phyloP scores from a whole-genome alignment of 2,329 filamentous ascomycete species.

The Sporothrix protearum region DNA sequence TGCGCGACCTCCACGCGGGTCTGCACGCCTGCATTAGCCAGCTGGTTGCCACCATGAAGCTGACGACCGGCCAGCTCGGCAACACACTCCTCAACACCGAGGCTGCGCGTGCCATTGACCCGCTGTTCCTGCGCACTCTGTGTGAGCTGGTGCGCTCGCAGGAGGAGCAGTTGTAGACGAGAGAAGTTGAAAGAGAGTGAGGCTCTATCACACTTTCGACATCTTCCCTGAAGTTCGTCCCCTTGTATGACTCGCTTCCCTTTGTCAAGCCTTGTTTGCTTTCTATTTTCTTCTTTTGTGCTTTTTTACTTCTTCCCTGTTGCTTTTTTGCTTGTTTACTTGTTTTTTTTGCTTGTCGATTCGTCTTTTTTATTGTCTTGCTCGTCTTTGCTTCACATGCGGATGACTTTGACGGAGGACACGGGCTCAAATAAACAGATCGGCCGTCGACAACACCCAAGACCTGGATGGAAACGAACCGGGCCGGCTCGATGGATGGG shows the following conservation, averaged over 20 bases:
- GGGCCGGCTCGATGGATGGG: not conserved
- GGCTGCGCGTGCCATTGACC: constrained; percentile 34
- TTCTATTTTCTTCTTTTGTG: not conserved
- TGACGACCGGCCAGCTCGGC: constrained; percentile 24
- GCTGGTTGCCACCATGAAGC: constrained; percentile 48
- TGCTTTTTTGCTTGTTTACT: not conserved
- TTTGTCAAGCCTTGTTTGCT: not conserved
- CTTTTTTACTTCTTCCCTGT: not conserved
- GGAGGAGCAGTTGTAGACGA: constrained; percentile 35
- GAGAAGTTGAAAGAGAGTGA: not conserved
- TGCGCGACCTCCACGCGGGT: constrained; percentile 48
- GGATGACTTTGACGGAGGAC: not conserved
- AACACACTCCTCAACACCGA: constrained; percentile 26
- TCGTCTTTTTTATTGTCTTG: no score
- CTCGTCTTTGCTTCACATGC: not conserved
- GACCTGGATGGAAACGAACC: not conserved
- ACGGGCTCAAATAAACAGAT: not conserved
- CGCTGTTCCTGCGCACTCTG: constrained; percentile 40
- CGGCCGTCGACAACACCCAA: not conserved
- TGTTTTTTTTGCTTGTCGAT: not conserved
- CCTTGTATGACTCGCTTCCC: not conserved
- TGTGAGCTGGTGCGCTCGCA: constrained; percentile 43
- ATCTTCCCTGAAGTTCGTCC: not conserved
- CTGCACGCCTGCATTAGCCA: constrained; percentile 50
- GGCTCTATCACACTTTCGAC: not conserved